Evolutionary conservation across 1,139 yeast species (phyloP).

Genomic region (Hansenula anomala): DNA sequence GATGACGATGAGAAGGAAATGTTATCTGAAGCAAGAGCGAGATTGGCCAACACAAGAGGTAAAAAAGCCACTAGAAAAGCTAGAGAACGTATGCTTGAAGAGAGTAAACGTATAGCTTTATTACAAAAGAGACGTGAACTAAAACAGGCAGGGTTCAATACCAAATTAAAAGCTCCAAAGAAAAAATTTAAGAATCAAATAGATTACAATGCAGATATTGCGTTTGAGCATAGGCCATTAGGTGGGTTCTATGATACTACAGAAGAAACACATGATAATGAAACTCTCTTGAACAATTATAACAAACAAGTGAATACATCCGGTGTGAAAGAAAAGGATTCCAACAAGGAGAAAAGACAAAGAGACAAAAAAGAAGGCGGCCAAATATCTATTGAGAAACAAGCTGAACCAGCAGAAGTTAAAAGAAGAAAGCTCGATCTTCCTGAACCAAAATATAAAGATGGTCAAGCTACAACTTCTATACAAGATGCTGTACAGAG

Average conservation of each 20-base stretch:
- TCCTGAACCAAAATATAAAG: conserved; percentile 33
- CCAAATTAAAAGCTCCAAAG: conserved; percentile 34
- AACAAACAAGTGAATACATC: conserved; percentile 39
- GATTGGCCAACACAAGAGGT: conserved; percentile 91
- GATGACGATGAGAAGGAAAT: conserved; percentile 90
- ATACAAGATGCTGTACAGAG: conserved; percentile 33
- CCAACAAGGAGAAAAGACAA: conserved; percentile 21
- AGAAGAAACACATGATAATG: conserved; percentile 47
- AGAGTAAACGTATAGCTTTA: conserved; percentile 68
- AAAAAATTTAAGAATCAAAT: conserved; percentile 58
- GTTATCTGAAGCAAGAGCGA: conserved; percentile 89
- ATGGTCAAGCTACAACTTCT: background rate
- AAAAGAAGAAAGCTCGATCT: conserved; percentile 53
- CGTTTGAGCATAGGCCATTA: conserved; percentile 71
- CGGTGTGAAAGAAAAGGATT: conserved; percentile 40
- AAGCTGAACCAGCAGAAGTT: conserved; percentile 29
- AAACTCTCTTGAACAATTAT: conserved; percentile 36
- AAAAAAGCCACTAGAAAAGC: conserved; percentile 91
- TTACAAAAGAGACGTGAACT: conserved; percentile 81
- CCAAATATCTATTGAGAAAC: conserved; percentile 18
- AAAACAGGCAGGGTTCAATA: conserved; percentile 77
- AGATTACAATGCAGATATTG: conserved; percentile 81
- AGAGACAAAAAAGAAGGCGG: conserved; percentile 20
- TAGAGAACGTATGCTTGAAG: conserved; percentile 76
- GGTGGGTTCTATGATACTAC: conserved; percentile 66